A percentile compares a stretch with the other conserved stretches of the same genome.
Evolutionary conservation across 2,329 filamentous ascomycete species (phyloP).

Genomic region (Colletotrichum truncatum): DNA sequence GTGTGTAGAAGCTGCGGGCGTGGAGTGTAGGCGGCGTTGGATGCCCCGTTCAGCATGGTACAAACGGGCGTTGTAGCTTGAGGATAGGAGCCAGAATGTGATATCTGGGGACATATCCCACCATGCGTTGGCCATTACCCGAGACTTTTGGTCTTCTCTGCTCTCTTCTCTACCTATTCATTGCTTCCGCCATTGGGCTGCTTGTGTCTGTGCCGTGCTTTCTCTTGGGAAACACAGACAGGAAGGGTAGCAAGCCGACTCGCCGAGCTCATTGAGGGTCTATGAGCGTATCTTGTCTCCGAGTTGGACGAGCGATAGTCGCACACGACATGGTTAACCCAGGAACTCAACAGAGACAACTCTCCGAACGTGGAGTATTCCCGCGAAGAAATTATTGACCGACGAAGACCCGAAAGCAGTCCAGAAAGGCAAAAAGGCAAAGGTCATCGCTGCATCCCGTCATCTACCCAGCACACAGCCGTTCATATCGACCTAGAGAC

Average conservation of each 20-base stretch:
- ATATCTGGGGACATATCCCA: slow-evolving; percentile 18
- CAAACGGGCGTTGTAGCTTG: background rate
- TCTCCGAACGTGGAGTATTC: background rate
- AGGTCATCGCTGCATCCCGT: background rate
- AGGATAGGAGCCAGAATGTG: background rate
- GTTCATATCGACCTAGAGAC: no score
- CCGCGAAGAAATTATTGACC: background rate
- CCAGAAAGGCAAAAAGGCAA: no score
- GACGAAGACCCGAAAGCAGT: background rate
- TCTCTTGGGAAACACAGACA: background rate
- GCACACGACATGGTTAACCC: background rate
- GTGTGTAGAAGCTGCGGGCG: background rate
- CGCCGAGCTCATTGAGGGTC: background rate
- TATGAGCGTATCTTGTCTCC: background rate
- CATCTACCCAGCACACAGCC: background rate
- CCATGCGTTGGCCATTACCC: background rate
- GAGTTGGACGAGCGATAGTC: background rate
- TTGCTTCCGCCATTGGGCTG: background rate
- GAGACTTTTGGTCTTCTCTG: background rate
- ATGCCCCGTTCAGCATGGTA: slow-evolving; percentile 20
- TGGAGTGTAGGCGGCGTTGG: background rate
- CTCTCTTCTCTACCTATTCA: background rate
- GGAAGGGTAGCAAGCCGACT: background rate
- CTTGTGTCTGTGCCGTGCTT: no score
- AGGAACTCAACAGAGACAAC: background rate